Base-by-base conservation (phyloP, 2,329 filamentous ascomycete species). In the Colletotrichum sp. region DNA sequence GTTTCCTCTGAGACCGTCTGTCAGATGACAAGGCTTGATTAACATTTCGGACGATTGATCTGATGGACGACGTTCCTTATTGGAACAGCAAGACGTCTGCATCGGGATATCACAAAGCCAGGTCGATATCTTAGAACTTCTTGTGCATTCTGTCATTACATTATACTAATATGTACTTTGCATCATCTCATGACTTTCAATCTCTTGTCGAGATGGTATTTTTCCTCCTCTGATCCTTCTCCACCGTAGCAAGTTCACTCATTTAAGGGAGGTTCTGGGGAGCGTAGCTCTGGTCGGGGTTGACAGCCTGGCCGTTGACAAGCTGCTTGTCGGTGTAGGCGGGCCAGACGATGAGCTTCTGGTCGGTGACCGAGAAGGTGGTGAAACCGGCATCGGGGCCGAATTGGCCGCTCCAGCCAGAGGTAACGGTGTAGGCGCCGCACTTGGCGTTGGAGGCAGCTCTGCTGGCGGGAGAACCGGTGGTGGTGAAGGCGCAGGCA, bases 371-470 rank as follows among this genome's bases (percentile, higher is more conserved):
- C 24, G 87, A 84, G 32, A 91, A 82, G 26, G 88, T 90, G 28
- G 89, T 91, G 85, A 91, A 91, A 78, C 88, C 90, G 30, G 88
- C 83, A 76, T 81, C 87, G 15, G 82, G 73, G 66, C 89, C 90
- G 77, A 91, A 91, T 79, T 90, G 86, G 80, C 85, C 89, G 81
- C 86, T 89, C 89, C 89, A 91, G 83, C 88, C 88, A 3, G 87
- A 87, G 66, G 87, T 88, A 80, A 91, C 79, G 77, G 85, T 88
- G 85, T 85, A 91, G 73, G 79, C 80, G 52, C 89, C 89, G 83
- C 88, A 91, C 66, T 78, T 83, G 73, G 80, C 77, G 21, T 84
- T 85, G 64, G 84, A 85, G 80, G 82, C 83, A 75, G 83, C 83
- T 73, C 83, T 79, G 71, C 84, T 83, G 77, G 83, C 82, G 73